Base-by-base conservation (phyloP, 2,329 filamentous ascomycete species). In the Alternaria triticina region DNA sequence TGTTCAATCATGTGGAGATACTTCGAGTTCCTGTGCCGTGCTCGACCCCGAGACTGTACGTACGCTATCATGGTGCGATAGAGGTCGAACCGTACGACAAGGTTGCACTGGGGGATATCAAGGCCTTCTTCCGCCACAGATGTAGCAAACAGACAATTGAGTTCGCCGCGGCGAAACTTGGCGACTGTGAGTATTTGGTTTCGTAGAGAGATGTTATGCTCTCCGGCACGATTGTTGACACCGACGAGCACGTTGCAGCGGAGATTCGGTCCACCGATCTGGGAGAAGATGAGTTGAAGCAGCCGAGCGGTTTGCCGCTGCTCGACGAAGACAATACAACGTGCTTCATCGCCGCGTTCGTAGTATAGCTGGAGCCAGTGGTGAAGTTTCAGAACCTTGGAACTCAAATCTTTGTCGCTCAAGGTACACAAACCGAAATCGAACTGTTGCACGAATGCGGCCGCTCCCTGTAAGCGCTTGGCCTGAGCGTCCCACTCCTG, bases 21-120 rank as follows among this genome's bases (percentile, higher is more conserved):
- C 66, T 87, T 89, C 0, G 96, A 98, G 58, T 90, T 86, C 1
- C 82, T 79, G 72, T 93, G 91, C 43, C 96, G 87, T 12, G 96
- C 96, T 57, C 96, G 88, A 0, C 96, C 96, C 66, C 93, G 88
- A 13, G 94, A 97, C 78, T 99, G 96, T 20, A 98, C 90, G 75
- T 97, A 98, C 74, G 97, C 92, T 56, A 98, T 98, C 79, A 97
- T 89, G 0, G 95, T 97, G 11, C 86, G 85, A 79, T 94, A 97
- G 3, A 97, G 86, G 75, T 98, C 93, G 73, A 97, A 99, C 3
- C 94, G 83, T 25, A 90, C 80, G 11, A 90, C 85, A n/a, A 90
- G 77, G 67, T 90, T 90, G 79, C 88, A 90, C 62, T 89, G 86
- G 5, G 88, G 88, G 22, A 90, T 88, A 72, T 90, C 88, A 8